Evolutionary conservation across 2,329 filamentous ascomycete species (phyloP).

Genomic region (Apiospora arundinis): DNA sequence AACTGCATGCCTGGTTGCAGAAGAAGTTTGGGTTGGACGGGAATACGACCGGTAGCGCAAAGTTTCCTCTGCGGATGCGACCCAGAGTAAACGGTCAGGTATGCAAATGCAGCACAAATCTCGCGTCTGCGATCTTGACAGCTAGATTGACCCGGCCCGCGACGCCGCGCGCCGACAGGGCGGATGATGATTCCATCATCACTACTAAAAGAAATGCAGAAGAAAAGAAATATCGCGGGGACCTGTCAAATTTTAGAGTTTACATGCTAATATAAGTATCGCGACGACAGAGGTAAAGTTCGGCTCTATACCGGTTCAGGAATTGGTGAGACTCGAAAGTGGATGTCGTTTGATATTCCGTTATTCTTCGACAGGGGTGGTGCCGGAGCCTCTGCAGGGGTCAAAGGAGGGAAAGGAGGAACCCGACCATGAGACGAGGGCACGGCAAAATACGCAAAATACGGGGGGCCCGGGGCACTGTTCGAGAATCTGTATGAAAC

Average conservation of each 20-base stretch:
- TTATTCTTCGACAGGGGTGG: background rate
- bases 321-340: background rate
- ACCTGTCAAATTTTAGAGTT: constrained; percentile 4
- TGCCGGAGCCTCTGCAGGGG: background rate
- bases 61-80: background rate
- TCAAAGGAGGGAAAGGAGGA: background rate
- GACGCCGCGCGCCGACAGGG: background rate
- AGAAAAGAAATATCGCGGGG: background rate
- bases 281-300: background rate
- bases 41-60: too few species aligned
- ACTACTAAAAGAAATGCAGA: too few species aligned
- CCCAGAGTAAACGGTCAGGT: too few species aligned
- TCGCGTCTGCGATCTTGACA: background rate
- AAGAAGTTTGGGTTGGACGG: background rate
- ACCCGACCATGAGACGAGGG: too few species aligned
- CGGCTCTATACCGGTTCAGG: background rate
- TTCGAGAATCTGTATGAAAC: constrained; percentile 11
- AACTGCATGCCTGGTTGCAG: background rate
- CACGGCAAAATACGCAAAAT: too few species aligned
- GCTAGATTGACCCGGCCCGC: background rate
- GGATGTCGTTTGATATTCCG: constrained; percentile 11
- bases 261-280: background rate
- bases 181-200: background rate
- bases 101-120: too few species aligned
- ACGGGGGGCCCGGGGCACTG: background rate